Evolutionary conservation across 2,329 filamentous ascomycete species (phyloP).

Genomic region (Endocalyx cinctus): DNA sequence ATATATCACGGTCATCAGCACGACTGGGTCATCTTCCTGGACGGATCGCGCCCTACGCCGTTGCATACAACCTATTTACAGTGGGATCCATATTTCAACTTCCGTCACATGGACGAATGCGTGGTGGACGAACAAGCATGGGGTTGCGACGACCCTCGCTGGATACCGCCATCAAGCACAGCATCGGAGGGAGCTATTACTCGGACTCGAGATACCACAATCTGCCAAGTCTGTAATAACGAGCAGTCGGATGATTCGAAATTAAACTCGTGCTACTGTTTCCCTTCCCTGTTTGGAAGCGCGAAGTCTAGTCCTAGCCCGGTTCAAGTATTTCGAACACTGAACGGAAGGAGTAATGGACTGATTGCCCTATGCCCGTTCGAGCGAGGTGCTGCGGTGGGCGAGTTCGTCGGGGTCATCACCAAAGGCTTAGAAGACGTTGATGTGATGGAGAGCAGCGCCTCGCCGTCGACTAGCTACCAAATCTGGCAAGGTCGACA

Average conservation of each 20-base stretch:
- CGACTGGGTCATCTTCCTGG: constrained; percentile 45
- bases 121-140: constrained; percentile 44
- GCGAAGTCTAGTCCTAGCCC: constrained; percentile 33
- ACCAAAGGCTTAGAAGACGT: constrained; percentile 46
- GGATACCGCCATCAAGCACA: constrained; percentile 21
- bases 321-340: constrained; percentile 48
- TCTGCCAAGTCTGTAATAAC: constrained; percentile 41
- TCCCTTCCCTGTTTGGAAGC: constrained; percentile 46
- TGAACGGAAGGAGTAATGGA: constrained; percentile 51
- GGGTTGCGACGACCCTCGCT: constrained; percentile 45
- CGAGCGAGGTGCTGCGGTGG: constrained; percentile 47
- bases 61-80: constrained; percentile 41
- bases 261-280: constrained; percentile 47
- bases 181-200: constrained; percentile 21
- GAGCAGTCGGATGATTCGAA: constrained; percentile 45
- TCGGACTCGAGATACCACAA: constrained; percentile 16
- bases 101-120: constrained; percentile 45
- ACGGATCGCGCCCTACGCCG: constrained; percentile 35
- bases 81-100: constrained; percentile 42
- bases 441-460: constrained; percentile 49
- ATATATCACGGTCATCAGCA: constrained; percentile 45
- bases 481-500: constrained; percentile 54
- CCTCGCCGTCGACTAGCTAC: constrained; percentile 33
- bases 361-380: constrained; percentile 42
- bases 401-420: constrained; percentile 51